Evolutionary conservation across 2,329 filamentous ascomycete genomes (phyloP), one percentile per base, ranked within the genome.

Genomic region (Diplodia intermedia): DNA sequence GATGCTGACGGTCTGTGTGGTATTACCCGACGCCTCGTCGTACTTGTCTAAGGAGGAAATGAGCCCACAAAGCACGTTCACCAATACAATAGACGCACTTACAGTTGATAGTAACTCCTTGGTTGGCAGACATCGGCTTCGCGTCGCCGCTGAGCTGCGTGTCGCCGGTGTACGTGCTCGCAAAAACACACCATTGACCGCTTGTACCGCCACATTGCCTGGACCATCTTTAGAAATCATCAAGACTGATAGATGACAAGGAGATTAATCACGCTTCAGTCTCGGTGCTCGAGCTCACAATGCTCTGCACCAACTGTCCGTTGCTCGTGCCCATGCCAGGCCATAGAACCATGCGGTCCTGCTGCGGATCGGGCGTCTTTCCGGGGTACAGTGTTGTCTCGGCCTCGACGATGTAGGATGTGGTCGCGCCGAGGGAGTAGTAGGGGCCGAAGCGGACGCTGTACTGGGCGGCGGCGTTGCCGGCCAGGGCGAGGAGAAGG

Each of bases 301-400:
- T 83, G 1, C 82, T 82, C 75, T 84, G 82, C 68, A 84, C 82
- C 72, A 84, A 70, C 69, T 84, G 81, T 18, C 82, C 83, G n/a
- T 81, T 80, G 2, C 80, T 81, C 6, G 81, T 84, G 3, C 82
- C 82, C 82, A 84, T 84, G 20, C 82, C 82, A n/a, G 84, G 81
- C 82, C 82, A 84, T 15, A 84, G 75, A 11, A 80, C 80, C 38
- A 78, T 69, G 66, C 77, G 75, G n/a, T 80, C 79, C 11, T 72
- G 71, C 40, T 71, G 75, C 57, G 75, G 73, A 36, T 72, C 79
- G 0, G 82, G 82, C 1, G 72, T 70, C 0, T 78, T 75, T 2
- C 82, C 82, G 2, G 84, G 73, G 11, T 81, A 71, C 20, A 84
- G 76, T 2, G 82, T 84, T 0, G 82, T 80, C 18, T 77, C 81